These are phyloP conservation scores for Agrocybe praecox DNA, from an alignment of 768 basidiomycete species.

Conservation along the genomic window DNA sequence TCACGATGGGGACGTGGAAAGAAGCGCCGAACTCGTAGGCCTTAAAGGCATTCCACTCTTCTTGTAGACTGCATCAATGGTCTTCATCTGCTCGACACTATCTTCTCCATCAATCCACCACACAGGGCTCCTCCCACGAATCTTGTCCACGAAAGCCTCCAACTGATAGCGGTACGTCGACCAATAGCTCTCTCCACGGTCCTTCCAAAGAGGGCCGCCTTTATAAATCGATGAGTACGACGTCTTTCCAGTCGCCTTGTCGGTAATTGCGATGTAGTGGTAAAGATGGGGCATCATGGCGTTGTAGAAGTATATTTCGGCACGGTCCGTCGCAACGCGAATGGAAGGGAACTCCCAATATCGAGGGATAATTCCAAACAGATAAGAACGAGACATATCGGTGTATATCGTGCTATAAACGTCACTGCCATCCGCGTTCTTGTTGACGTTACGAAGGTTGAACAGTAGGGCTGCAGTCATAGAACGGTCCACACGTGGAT, in stretches of 20 bases:
- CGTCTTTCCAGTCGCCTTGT: slow-evolving; percentile 27
- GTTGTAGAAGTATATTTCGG: slow-evolving; percentile 44
- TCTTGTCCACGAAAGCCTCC: slow-evolving; percentile 63
- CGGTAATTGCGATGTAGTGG: slow-evolving; percentile 49
- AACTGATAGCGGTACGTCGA: slow-evolving; percentile 58
- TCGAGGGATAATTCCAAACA: slow-evolving; percentile 42
- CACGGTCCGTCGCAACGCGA: slow-evolving; percentile 44
- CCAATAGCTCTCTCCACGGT: slow-evolving; percentile 61
- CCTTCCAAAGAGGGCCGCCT: slow-evolving; percentile 38
- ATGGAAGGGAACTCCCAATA: slow-evolving; percentile 36
- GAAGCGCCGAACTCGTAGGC: slow-evolving; percentile 11
- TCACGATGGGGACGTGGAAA: neutral
- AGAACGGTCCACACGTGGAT: slow-evolving; percentile 40
- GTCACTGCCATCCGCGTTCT: slow-evolving; percentile 12
- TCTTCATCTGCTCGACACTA: slow-evolving; percentile 56
- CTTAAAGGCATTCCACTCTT: slow-evolving; percentile 27
- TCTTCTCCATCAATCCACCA: slow-evolving; percentile 59
- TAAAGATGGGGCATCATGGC: slow-evolving; percentile 47
- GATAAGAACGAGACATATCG: slow-evolving; percentile 25
- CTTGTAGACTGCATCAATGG: slow-evolving; percentile 59
- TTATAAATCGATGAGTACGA: slow-evolving; percentile 48
- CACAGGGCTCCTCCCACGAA: slow-evolving; percentile 52
- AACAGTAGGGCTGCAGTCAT: slow-evolving; percentile 43
- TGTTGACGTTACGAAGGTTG: slow-evolving; percentile 24
- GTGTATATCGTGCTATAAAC: slow-evolving; percentile 29